Percentiles rank a stretch among this genome's conserved stretches.
Conservation (phyloP, 2,329 filamentous ascomycete genomes). For the Pezicula carpinea region DNA sequence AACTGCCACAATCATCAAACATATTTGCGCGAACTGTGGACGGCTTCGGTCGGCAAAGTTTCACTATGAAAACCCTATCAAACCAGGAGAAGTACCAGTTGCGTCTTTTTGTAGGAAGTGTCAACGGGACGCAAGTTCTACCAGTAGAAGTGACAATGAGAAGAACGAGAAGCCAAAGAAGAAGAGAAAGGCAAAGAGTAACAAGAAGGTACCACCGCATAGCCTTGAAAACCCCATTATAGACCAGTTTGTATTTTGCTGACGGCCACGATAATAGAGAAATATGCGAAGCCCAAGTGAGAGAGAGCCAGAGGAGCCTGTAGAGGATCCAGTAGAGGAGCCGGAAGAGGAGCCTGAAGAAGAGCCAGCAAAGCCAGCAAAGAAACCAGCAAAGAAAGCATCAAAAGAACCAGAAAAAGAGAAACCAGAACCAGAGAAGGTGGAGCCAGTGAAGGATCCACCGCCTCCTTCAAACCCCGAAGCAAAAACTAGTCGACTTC, state of each 20-base stretch:
- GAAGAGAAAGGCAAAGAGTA: conserved; percentile 3
- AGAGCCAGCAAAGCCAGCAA: no score
- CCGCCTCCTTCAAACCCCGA: not conserved
- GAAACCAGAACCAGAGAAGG: no score
- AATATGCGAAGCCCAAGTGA: not conserved
- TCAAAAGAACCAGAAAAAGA: no score
- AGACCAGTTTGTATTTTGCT: not conserved
- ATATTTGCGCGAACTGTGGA: conserved; percentile 40
- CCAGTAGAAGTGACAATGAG: conserved; percentile 12
- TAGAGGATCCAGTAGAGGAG: not conserved
- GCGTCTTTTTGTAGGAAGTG: conserved; percentile 33
- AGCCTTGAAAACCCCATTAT: not conserved
- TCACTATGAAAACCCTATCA: conserved; percentile 31
- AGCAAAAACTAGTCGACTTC: not conserved
- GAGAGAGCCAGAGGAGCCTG: not conserved
- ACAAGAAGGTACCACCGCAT: not conserved
- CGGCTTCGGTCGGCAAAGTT: conserved; percentile 35
- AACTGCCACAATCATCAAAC: conserved; percentile 28
- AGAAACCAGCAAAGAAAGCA: no score
- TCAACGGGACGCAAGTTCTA: conserved; percentile 26
- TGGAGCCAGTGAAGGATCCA: no score
- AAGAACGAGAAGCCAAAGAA: conserved; percentile 6
- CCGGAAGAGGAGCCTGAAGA: no score
- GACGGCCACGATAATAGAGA: not conserved
- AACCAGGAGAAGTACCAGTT: conserved; percentile 27